Percentiles rank a stretch among this genome's conserved stretches.
These are phyloP conservation scores for Sugiyamaella xylanicola DNA, from an alignment of 1,139 yeast genomes.

Conservation along the genomic window DNA sequence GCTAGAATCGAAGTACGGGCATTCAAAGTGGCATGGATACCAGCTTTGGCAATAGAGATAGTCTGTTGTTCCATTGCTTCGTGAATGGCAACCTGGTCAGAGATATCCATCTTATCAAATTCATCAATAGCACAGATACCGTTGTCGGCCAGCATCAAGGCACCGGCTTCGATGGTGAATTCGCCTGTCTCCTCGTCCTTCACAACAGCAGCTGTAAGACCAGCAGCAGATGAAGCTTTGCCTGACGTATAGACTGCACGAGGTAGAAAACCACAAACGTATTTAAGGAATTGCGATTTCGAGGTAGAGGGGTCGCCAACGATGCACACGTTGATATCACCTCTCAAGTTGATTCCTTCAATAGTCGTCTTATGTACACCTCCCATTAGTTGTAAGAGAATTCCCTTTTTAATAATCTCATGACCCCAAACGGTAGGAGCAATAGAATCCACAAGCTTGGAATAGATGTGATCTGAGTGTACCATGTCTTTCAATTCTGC, in stretches of 20 bases:
- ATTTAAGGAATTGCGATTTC: conserved; percentile 92
- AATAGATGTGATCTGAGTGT: conserved; percentile 81
- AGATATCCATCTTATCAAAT: conserved; percentile 94
- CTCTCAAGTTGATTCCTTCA: conserved; percentile 94
- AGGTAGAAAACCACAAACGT: conserved; percentile 89
- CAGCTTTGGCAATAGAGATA: conserved; percentile 96
- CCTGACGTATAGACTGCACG: conserved; percentile 97
- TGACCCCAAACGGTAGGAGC: conserved; percentile 99
- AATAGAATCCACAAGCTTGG: conserved; percentile 81
- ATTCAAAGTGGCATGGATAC: conserved; percentile 94
- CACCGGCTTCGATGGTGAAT: conserved; percentile 98
- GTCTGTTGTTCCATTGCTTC: conserved; percentile 99
- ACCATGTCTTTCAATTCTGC: conserved; percentile 89
- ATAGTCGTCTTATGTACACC: conserved; percentile 95
- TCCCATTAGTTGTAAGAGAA: conserved; percentile 82
- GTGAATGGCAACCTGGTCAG: conserved; percentile 97
- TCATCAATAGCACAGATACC: conserved; percentile 99
- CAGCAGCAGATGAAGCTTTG: conserved; percentile 98
- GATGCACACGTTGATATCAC: conserved; percentile 94
- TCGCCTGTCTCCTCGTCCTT: conserved; percentile 98
- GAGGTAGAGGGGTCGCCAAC: conserved; percentile 99
- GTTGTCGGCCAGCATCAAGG: conserved; percentile 96
- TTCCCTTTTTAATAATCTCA: conserved; percentile 90
- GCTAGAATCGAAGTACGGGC: conserved; percentile 96
- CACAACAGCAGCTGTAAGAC: conserved; percentile 97